Evolutionary conservation across 176 grass and related monocot genomes (phyloP).

Genomic region (Carex parvula): DNA sequence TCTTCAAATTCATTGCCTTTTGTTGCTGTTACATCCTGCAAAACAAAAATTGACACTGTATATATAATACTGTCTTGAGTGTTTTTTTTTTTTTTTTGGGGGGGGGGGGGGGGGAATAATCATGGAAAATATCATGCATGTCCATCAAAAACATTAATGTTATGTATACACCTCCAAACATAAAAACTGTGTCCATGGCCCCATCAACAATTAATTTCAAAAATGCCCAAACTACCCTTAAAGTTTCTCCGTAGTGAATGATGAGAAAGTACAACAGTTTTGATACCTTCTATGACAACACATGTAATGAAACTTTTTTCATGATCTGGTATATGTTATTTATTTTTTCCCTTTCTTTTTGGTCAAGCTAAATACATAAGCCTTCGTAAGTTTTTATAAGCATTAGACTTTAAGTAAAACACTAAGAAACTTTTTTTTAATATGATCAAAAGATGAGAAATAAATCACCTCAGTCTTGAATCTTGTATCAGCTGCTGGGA

Average conservation of each 20-base stretch:
- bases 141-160: background rate
- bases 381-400: constrained; percentile 7
- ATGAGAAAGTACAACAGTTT: background rate
- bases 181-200: background rate
- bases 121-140: background rate
- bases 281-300: constrained; percentile 8
- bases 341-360: background rate
- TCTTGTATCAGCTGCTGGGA: constrained; percentile 72
- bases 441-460: constrained; percentile 11
- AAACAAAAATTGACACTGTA: constrained; percentile 1
- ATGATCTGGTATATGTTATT: background rate
- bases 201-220: background rate
- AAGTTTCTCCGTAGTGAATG: background rate
- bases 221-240: background rate
- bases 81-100: background rate
- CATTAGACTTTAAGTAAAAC: constrained; percentile 1
- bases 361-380: background rate
- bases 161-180: background rate
- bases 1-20: constrained; percentile 99
- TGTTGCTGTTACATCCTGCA: constrained; percentile 91
- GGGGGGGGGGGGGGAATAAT: background rate
- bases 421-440: too few relatives aligned
- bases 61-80: background rate
- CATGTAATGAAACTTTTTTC: background rate
- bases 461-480: constrained; percentile 80